Percentiles rank a stretch among this genome's conserved stretches.
These are phyloP conservation scores for Pleoardoris graminearum DNA, from an alignment of 2,329 filamentous ascomycete genomes.

Conservation along the genomic window DNA sequence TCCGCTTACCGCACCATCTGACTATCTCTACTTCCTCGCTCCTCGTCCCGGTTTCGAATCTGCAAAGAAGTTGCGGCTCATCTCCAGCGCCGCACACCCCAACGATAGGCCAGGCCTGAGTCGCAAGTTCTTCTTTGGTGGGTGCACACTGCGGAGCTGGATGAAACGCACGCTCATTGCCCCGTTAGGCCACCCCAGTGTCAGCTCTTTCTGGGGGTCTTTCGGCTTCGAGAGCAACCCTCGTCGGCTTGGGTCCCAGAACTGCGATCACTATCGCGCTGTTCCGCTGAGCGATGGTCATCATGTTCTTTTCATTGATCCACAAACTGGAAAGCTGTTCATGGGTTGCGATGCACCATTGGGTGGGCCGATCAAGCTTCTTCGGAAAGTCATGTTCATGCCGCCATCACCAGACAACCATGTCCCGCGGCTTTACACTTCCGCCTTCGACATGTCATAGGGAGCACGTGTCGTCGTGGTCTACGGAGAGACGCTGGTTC, in stretches of 20 bases:
- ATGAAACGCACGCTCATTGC: background rate
- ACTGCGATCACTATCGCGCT: slow-evolving; percentile 64
- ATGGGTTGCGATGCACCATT: slow-evolving; percentile 65
- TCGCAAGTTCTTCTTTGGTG: slow-evolving; percentile 25
- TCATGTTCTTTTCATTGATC: slow-evolving; percentile 68
- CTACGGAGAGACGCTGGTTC: slow-evolving; percentile 58
- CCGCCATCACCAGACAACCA: slow-evolving; percentile 21
- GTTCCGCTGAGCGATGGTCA: slow-evolving; percentile 67
- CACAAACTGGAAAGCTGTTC: slow-evolving; percentile 58
- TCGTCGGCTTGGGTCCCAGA: slow-evolving; percentile 7
- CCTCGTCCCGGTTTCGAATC: slow-evolving; percentile 57
- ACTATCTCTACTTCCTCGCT: slow-evolving; percentile 64
- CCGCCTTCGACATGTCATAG: slow-evolving; percentile 59
- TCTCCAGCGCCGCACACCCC: slow-evolving; percentile 62
- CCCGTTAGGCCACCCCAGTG: slow-evolving; percentile 7
- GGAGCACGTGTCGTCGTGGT: slow-evolving; percentile 63
- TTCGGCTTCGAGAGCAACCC: slow-evolving; percentile 26
- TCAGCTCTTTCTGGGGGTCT: slow-evolving; percentile 27
- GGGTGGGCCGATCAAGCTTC: slow-evolving; percentile 59
- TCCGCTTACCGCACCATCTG: slow-evolving; percentile 57
- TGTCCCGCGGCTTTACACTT: slow-evolving; percentile 59
- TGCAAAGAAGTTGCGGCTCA: slow-evolving; percentile 62
- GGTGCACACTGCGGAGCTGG: background rate
- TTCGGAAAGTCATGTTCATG: slow-evolving; percentile 62
- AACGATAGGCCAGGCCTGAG: slow-evolving; percentile 32